Percentiles rank a stretch among this genome's conserved stretches.
These are phyloP conservation scores for Kwoniella sp. DNA, from an alignment of 768 basidiomycete genomes.

Conservation along the genomic window DNA sequence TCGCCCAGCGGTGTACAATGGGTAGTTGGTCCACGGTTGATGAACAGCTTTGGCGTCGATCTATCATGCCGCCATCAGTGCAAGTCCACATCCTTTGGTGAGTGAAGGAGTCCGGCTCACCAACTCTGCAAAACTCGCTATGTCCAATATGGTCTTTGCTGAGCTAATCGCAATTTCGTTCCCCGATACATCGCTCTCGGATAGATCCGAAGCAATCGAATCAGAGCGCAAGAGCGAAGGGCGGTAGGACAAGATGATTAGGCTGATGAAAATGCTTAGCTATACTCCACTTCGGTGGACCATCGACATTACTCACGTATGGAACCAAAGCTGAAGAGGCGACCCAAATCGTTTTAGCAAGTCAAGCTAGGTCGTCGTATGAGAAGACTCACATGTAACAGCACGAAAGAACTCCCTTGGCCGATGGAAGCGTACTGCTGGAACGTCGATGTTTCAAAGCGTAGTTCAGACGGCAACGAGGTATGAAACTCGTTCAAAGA, in stretches of 20 bases:
- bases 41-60: conserved; percentile 26
- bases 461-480: conserved; percentile 17
- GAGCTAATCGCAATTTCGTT: conserved; percentile 26
- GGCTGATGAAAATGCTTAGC: neutral
- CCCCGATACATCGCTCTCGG: conserved; percentile 12
- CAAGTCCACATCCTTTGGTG: too few species aligned
- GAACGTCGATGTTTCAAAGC: conserved; percentile 31
- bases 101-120: neutral
- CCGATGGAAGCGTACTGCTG: conserved; percentile 19
- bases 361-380: neutral
- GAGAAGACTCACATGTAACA: conserved; percentile 25
- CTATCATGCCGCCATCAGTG: too few species aligned
- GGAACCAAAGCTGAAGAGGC: conserved; percentile 25
- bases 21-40: conserved; percentile 32
- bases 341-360: neutral
- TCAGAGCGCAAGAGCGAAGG: conserved; percentile 5
- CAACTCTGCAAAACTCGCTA: conserved; percentile 29
- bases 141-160: conserved; percentile 32
- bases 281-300: neutral
- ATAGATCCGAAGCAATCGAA: neutral
- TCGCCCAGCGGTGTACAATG: conserved; percentile 27
- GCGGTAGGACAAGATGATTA: conserved; percentile 17
- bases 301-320: conserved; percentile 19
- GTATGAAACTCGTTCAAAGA: conserved; percentile 26
- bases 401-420: conserved; percentile 25